Evolutionary conservation across 352 stramenopile genomes (phyloP), one percentile per base, ranked within the genome.

Genomic region (Blastocystis sp.): DNA sequence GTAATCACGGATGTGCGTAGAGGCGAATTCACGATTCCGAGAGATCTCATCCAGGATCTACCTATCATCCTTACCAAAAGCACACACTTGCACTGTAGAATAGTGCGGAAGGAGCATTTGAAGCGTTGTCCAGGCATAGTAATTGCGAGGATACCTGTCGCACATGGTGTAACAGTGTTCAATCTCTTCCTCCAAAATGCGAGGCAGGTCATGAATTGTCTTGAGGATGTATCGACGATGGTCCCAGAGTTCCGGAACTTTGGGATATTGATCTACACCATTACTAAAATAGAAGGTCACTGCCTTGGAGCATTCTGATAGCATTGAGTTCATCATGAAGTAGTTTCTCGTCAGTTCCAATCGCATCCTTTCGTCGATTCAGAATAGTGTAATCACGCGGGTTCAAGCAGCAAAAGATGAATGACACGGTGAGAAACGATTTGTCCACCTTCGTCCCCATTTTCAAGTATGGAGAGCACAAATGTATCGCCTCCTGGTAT

Each of bases 121-220:
- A 9, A 84, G 28, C 23, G 74, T 84, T 41, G 74, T 84, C 74
- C 74, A 84, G 3, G 74, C 41, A 34, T 84, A 84, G 38, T 84
- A 84, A 41, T 84, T 84, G 23, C 74, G 59, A 56, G 74, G 74
- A 69, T 84, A 84, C 74, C 48, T 62, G 41, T 84, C 74, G 48
- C 74, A 84, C 52, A 84, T 66, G 3, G 7, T 5, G 60, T 84
- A 84, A 19, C 74, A 84, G 52, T 84, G 74, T 34, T 38, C n/a
- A 4, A 84, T 69, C 21, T 84, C 74, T 21, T 53, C 53, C 21
- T 10, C 21, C 11, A 84, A 52, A n/a, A 69, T 23, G 11, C 17
- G 11, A 1, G 64, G n/a, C 48, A 59, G 28, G n/a, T 45, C 14
- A 38, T 21, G 19, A 19, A 84, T n/a, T 53, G 21, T 41, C 43